Percentiles rank a stretch among this genome's conserved stretches.
Conservation (phyloP, 2,329 filamentous ascomycete species). For the Ophiocordyceps polyrhachis-furcata region DNA sequence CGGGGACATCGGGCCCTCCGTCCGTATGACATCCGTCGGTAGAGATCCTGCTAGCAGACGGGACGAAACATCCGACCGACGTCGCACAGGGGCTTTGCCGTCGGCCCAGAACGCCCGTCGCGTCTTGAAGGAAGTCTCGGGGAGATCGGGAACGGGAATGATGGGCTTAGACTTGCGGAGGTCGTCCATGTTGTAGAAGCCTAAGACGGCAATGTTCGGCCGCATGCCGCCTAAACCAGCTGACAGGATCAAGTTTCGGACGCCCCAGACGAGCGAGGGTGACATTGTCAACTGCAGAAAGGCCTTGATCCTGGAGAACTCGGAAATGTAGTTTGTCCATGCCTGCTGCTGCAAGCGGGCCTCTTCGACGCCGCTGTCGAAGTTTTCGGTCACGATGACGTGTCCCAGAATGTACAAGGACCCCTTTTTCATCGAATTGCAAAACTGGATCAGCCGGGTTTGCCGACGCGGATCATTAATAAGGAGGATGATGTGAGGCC, state of each 20-base stretch:
- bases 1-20: slow-evolving; percentile 48
- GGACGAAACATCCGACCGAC: slow-evolving; percentile 34
- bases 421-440: slow-evolving; percentile 80
- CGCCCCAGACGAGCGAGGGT: slow-evolving; percentile 67
- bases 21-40: slow-evolving; percentile 51
- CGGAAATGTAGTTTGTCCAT: slow-evolving; percentile 70
- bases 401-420: slow-evolving; percentile 71
- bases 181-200: slow-evolving; percentile 66
- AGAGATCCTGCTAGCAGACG: slow-evolving; percentile 37
- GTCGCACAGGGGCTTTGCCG: slow-evolving; percentile 15
- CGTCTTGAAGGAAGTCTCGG: slow-evolving; percentile 17
- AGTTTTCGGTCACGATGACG: slow-evolving; percentile 73
- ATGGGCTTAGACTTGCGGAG: slow-evolving; percentile 40
- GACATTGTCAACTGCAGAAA: slow-evolving; percentile 78
- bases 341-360: slow-evolving; percentile 62
- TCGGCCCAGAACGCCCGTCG: slow-evolving; percentile 12
- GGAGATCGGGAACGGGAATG: slow-evolving; percentile 34
- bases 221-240: slow-evolving; percentile 75
- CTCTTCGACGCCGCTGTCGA: slow-evolving; percentile 59
- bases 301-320: slow-evolving; percentile 71
- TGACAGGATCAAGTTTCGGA: slow-evolving; percentile 63
- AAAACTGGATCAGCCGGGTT: slow-evolving; percentile 73
- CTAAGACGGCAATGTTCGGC: slow-evolving; percentile 69
- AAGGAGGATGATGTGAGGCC: slow-evolving; percentile 69
- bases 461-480: slow-evolving; percentile 69